A percentile compares a stretch with the other conserved stretches of the same genome.
Conservation (phyloP, 257 asterid species). For the Fraxinus americana region DNA sequence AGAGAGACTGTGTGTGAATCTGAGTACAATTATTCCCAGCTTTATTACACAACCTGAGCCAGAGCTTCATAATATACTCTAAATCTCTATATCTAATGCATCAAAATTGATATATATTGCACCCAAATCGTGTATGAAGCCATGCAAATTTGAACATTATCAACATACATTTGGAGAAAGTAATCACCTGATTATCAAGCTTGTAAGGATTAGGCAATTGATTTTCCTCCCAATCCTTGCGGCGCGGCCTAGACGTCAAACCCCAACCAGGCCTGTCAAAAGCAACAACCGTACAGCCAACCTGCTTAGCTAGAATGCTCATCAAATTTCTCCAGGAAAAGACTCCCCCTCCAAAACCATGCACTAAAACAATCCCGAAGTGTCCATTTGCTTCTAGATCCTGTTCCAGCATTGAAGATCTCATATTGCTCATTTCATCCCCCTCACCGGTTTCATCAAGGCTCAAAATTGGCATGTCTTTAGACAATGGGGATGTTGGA, state of each 20-base stretch:
- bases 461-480: constrained; percentile 69
- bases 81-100: not conserved
- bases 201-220: constrained; percentile 80
- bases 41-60: not conserved
- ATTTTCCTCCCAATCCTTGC: constrained; percentile 89
- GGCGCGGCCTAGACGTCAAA: constrained; percentile 84
- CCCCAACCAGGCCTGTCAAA: constrained; percentile 99
- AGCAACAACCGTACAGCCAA: constrained; percentile 85
- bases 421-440: constrained; percentile 46
- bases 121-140: not conserved
- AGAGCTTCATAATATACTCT: not conserved
- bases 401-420: constrained; percentile 40
- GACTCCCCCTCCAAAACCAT: constrained; percentile 97
- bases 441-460: constrained; percentile 58
- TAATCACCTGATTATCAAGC: constrained; percentile 79
- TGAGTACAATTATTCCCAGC: not conserved
- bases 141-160: not conserved
- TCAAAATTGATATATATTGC: not conserved
- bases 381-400: constrained; percentile 58
- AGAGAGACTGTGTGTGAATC: not conserved
- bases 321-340: constrained; percentile 94
- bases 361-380: constrained; percentile 86
- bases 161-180: constrained; percentile 8
- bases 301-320: constrained; percentile 65
- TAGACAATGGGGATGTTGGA: constrained; percentile 77